Evolutionary conservation across 164 flowering plant genomes (phyloP).

Genomic region (Litsea cubeba): DNA sequence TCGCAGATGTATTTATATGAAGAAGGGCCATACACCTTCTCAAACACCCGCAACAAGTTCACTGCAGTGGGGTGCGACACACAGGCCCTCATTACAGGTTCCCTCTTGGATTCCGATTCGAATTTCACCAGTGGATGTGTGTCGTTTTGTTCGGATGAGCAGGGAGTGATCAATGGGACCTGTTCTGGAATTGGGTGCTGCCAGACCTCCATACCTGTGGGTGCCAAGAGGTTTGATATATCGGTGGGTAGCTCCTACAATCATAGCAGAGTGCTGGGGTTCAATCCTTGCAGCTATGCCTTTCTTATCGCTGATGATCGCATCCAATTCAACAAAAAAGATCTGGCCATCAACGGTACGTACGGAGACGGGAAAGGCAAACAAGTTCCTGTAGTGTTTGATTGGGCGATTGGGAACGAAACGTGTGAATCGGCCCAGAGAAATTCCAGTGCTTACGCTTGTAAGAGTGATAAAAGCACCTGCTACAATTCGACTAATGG

Average conservation of each 20-base stretch:
- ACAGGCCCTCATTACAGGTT: background rate
- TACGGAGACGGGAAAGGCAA: too few species aligned
- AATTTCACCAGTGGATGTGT: background rate
- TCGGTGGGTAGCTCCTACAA: background rate
- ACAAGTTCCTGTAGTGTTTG: background rate
- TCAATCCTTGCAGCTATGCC: background rate
- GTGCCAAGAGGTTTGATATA: background rate
- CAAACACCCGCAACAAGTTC: constrained; percentile 2
- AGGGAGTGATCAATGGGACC: background rate
- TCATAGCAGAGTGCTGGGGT: background rate
- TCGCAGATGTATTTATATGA: background rate
- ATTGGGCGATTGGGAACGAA: background rate
- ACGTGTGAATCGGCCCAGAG: background rate
- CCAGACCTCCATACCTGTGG: background rate
- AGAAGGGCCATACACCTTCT: background rate
- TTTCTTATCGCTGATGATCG: background rate
- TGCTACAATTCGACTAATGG: background rate
- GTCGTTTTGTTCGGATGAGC: background rate
- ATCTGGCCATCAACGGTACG: background rate
- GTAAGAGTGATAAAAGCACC: background rate
- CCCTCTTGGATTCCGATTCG: background rate
- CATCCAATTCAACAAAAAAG: background rate
- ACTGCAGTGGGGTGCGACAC: constrained; percentile 11
- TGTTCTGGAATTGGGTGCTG: constrained; percentile 1
- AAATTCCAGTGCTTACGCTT: background rate